These are phyloP conservation scores for Schwanniomyces sp. DNA, from an alignment of 805 yeast species.

Conservation along the genomic window DNA sequence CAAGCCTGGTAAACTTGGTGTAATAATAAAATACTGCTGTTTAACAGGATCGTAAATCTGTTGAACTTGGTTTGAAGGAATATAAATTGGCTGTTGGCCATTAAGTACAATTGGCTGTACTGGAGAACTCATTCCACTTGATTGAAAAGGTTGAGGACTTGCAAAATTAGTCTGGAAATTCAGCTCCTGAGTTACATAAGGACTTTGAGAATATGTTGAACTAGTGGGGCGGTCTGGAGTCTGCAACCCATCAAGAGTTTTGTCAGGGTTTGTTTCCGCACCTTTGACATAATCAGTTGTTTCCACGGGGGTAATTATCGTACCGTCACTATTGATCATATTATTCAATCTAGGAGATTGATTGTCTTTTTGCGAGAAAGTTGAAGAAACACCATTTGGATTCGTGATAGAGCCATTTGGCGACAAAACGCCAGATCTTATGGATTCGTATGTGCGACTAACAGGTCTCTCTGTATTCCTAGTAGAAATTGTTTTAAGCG, in stretches of 20 bases:
- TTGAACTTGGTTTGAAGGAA: constrained; percentile 30
- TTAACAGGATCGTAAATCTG: constrained; percentile 45
- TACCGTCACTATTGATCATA: constrained; percentile 46
- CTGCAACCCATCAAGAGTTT: constrained; percentile 2
- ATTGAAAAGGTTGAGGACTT: neutral
- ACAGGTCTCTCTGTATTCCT: neutral
- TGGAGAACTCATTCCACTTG: constrained; percentile 4
- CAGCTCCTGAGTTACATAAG: neutral
- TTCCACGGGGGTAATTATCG: constrained; percentile 42
- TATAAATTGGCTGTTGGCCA: constrained; percentile 15
- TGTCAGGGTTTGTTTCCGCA: neutral
- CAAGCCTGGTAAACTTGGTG: constrained; percentile 31
- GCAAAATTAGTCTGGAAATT: neutral
- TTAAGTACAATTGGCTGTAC: constrained; percentile 11
- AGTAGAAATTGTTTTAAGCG: constrained; percentile 13
- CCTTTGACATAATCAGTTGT: constrained; percentile 13
- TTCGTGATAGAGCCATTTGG: constrained; percentile 19
- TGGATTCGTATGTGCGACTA: neutral
- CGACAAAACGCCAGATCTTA: constrained; percentile 19
- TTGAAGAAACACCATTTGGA: constrained; percentile 29
- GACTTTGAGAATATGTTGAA: constrained; percentile 4
- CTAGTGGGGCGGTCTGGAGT: constrained; percentile 2
- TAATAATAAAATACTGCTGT: constrained; percentile 42
- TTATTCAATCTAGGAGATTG: constrained; percentile 39
- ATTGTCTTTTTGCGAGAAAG: constrained; percentile 34